Evolutionary conservation across 2,329 filamentous ascomycete genomes (phyloP), one percentile per base, ranked within the genome.

Genomic region (Aspergillus caelatus): DNA sequence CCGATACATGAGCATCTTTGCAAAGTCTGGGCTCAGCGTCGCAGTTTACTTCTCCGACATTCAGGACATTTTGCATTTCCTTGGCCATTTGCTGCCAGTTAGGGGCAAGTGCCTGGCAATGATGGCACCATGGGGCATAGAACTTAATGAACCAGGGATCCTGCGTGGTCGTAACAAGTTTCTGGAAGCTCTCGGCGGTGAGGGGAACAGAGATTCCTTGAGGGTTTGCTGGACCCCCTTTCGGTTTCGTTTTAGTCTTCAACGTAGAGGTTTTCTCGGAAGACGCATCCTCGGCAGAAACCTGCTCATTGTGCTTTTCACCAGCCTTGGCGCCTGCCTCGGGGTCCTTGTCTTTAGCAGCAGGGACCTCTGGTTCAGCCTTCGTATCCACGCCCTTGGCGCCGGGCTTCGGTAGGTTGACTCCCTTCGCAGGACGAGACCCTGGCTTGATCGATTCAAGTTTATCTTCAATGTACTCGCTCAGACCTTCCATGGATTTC

Each of bases 101-200:
- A 3, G 95, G 91, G 41, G 91, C 92, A 85, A 99, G 88, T 43
- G 92, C 92, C 80, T 97, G 92, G 79, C 96, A 99, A 79, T 99
- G 95, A 70, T 89, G 88, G 78, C 95, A 99, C 95, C 94, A 98
- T 7, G 95, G 96, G 21, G 93, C 94, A 77, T 97, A 98, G 77
- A 99, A 98, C 79, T 99, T 99, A 84, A 99, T 89, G 75, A 99
- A 97, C 95, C 95, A 99, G 7, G 94, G 90, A 67, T 98, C 93
- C 67, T 91, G 88, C 0, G 93, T 93, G 76, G 89, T 91, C 3
- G 93, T 96, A 54, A 99, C 94, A 43, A 90, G 83, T 62, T 87
- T 88, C 75, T 96, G 90, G 81, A 99, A 99, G 67, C 84, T 92
- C 74, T 97, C 93, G 0, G 91, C 89, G 2, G 89, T 93, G 58